A percentile compares a stretch with the other conserved stretches of the same genome.
Conservation (phyloP, 257 asterid genomes). For the Nicotiana tomentosiformis region DNA sequence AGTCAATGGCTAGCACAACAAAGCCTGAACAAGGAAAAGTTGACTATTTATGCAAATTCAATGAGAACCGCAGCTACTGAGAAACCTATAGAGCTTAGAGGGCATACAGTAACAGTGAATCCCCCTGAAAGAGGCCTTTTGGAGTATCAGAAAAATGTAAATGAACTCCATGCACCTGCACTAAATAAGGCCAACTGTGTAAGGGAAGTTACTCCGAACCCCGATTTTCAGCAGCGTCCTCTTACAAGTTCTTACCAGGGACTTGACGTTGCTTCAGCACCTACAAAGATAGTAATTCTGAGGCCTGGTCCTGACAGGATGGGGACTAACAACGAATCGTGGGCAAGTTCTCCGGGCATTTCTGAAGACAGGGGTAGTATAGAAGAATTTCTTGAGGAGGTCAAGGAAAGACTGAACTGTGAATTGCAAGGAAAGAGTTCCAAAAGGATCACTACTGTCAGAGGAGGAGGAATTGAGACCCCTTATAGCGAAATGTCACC, state of each 20-base stretch:
- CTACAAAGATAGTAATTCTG: slow-evolving; percentile 76
- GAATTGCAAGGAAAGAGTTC: slow-evolving; percentile 72
- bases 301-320: slow-evolving; percentile 75
- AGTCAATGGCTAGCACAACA: slow-evolving; percentile 73
- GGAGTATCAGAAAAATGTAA: slow-evolving; percentile 21
- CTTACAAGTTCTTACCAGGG: slow-evolving; percentile 18
- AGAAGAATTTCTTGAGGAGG: slow-evolving; percentile 87
- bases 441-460: slow-evolving; percentile 45
- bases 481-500: slow-evolving; percentile 75
- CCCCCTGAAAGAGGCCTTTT: slow-evolving; percentile 26
- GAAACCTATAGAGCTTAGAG: slow-evolving; percentile 26
- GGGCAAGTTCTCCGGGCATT: slow-evolving; percentile 71
- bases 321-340: slow-evolving; percentile 43
- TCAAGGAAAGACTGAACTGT: slow-evolving; percentile 74
- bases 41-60: slow-evolving; percentile 46
- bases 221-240: slow-evolving; percentile 26
- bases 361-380: slow-evolving; percentile 65
- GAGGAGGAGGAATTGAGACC: slow-evolving; percentile 95
- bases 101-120: slow-evolving; percentile 16
- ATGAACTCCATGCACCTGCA: slow-evolving; percentile 23
- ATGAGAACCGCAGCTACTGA: slow-evolving; percentile 20
- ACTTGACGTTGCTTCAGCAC: slow-evolving; percentile 31
- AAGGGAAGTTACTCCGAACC: slow-evolving; percentile 22
- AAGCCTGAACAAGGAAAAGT: slow-evolving; percentile 73
- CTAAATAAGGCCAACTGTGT: slow-evolving; percentile 24